Base-by-base conservation (phyloP, 2,329 filamentous ascomycete species). In the Thielaviopsis euricoi region DNA sequence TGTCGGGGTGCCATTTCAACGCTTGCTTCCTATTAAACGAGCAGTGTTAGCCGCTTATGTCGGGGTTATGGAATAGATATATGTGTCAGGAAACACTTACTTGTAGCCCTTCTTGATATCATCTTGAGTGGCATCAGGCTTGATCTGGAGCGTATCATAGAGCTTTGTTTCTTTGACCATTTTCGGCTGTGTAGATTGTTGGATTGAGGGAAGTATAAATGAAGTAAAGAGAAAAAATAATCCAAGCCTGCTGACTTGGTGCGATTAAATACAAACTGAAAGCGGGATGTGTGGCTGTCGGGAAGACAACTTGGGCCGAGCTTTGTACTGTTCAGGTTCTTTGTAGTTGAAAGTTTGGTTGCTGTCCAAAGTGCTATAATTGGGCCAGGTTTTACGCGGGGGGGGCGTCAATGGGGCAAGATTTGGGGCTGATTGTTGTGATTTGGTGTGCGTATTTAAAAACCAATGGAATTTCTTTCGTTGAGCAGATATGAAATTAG, bases 131-230 rank as follows among this genome's bases (percentile, higher is more conserved):
- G 76, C 66, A 98, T 78, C 62, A 82, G 79, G 71, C 17, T 43
- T 43, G 37, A 43, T 15, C 37, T 43, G 37, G 10, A 43, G 37
- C 10, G 37, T 43, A 43, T 97, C 89, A 77, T 98, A 98, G 62
- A 97, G 84, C 73, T 94, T 95, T 56, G 87, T 93, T 76, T 97
- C 91, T 66, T 88, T 86, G 65, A 94, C 89, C 91, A 97, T 96
- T 64, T 65, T 81, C 63, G 52, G 60, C 50, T 62, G 13, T 22
- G 25, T 62, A 46, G n/a, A 60, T n/a, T n/a, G n/a, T n/a, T n/a
- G 33, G n/a, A 29, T 46, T 25, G 54, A 46, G 58, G 61, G 53
- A 65, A 56, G 67, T 63, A 61, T 10, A 33, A 33, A 33, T 10
- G 12, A 62, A n/a, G n/a, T n/a, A n/a, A 59, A 64, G 59, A 62